Conservation (phyloP, 345 rosid genomes). For the Pistacia vera region DNA sequence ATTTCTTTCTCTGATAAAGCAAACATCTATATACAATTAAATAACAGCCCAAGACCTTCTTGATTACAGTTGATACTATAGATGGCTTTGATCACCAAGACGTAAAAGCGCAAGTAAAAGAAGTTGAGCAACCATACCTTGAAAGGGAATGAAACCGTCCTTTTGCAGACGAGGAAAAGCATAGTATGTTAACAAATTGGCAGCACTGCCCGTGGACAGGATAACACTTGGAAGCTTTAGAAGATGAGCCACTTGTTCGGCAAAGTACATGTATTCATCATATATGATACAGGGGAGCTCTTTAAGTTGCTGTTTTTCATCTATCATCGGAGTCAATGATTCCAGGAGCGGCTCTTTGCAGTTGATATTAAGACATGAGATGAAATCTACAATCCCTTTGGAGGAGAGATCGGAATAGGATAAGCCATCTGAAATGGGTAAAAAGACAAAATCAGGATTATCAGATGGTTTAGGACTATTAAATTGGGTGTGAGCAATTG, state of each 20-base stretch:
- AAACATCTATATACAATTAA: no score
- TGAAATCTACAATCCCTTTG: conserved; percentile 13
- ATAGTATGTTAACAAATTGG: conserved; percentile 28
- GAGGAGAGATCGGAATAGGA: background rate
- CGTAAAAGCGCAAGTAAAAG: no score
- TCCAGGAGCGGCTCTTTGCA: conserved; percentile 40
- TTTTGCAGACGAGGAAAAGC: conserved; percentile 21
- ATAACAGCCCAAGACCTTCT: background rate
- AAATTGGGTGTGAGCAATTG: conserved; percentile 43
- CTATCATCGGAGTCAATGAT: conserved; percentile 17
- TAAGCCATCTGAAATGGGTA: conserved; percentile 6
- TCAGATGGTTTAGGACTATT: conserved; percentile 36
- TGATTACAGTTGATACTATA: background rate
- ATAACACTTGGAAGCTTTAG: conserved; percentile 45
- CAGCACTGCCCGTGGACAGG: conserved; percentile 34
- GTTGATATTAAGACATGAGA: conserved; percentile 33
- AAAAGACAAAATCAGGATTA: conserved; percentile 44
- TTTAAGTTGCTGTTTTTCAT: background rate
- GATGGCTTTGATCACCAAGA: background rate
- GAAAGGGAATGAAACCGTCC: conserved; percentile 31
- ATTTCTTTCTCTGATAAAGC: no score
- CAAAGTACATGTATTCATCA: conserved; percentile 49
- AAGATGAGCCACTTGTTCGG: conserved; percentile 36
- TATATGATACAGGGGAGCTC: conserved; percentile 45
- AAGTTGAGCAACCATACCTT: conserved; percentile 27